phyloP scores from a whole-genome alignment of 352 stramenopile species.

The Globisporangium nagaii region DNA sequence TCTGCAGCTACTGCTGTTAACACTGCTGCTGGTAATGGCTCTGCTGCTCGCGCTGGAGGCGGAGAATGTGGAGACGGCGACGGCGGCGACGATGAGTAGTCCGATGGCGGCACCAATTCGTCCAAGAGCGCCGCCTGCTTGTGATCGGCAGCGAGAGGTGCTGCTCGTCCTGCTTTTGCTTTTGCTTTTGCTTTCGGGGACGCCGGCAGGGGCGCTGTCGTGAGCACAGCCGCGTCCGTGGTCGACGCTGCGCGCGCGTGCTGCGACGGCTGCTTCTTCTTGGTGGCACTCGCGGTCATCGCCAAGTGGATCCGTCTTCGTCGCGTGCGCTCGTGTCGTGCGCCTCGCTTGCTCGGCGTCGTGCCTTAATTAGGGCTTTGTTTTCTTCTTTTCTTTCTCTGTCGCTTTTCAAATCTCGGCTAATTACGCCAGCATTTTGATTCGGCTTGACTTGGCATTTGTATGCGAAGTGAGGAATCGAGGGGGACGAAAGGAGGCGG shows the following conservation, averaged over 20 bases:
- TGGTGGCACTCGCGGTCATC: background rate
- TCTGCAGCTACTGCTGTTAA: background rate
- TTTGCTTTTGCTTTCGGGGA: background rate
- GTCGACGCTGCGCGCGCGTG: background rate
- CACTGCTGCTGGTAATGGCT: too few species aligned
- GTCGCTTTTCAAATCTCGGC: too few species aligned
- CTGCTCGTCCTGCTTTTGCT: background rate
- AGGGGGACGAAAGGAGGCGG: too few species aligned
- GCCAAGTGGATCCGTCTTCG: too few species aligned
- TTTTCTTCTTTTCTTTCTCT: background rate
- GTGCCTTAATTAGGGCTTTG: constrained; percentile 10
- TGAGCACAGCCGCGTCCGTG: too few species aligned
- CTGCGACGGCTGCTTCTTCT: background rate
- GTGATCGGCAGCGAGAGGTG: too few species aligned
- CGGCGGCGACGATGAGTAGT: background rate
- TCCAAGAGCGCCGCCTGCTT: constrained; percentile 3
- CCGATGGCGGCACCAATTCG: constrained; percentile 7
- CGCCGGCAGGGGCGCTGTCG: background rate
- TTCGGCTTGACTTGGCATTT: too few species aligned
- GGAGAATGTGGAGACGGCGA: background rate
- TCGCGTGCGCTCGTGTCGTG: too few species aligned
- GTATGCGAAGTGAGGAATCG: too few species aligned
- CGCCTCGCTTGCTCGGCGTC: background rate
- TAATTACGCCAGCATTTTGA: too few species aligned
- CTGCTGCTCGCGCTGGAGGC: background rate